These are phyloP conservation scores for Rhynchosporium graminicola DNA, from an alignment of 2,329 filamentous ascomycete species.

Conservation along the genomic window DNA sequence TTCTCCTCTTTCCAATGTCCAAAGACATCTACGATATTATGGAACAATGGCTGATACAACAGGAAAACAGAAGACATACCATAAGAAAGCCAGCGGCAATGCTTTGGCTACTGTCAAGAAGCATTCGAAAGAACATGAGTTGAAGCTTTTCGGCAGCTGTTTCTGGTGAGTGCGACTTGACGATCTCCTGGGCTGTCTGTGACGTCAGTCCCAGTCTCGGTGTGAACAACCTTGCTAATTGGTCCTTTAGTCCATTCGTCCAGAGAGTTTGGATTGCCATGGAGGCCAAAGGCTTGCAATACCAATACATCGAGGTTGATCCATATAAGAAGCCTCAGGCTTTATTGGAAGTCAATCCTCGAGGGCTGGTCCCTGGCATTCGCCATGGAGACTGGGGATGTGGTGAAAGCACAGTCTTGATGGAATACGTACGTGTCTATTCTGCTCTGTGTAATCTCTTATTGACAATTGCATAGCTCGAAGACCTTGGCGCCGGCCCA, in stretches of 20 bases:
- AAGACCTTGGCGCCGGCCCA: slow-evolving; percentile 65
- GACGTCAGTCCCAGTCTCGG: slow-evolving; percentile 23
- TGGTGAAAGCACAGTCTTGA: slow-evolving; percentile 77
- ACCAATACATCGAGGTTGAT: slow-evolving; percentile 86
- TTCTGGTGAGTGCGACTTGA: slow-evolving; percentile 64
- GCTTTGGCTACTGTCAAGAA: slow-evolving; percentile 69
- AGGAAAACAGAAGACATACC: slow-evolving; percentile 65
- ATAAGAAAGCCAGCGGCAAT: slow-evolving; percentile 70
- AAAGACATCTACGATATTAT: slow-evolving; percentile 38
- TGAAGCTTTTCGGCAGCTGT: slow-evolving; percentile 80
- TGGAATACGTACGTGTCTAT: slow-evolving; percentile 70
- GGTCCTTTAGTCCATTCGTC: slow-evolving; percentile 64
- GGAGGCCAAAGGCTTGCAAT: slow-evolving; percentile 74
- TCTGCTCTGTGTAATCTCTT: neutral
- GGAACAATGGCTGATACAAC: slow-evolving; percentile 45
- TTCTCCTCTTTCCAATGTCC: slow-evolving; percentile 14
- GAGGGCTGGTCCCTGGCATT: slow-evolving; percentile 74
- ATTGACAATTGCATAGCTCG: slow-evolving; percentile 52
- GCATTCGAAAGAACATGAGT: slow-evolving; percentile 67
- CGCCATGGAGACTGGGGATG: slow-evolving; percentile 79
- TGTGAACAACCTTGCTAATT: slow-evolving; percentile 18
- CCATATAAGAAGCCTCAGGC: slow-evolving; percentile 73
- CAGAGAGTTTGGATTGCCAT: slow-evolving; percentile 89
- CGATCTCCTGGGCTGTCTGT: slow-evolving; percentile 8
- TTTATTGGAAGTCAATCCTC: slow-evolving; percentile 73